These are phyloP conservation scores for Colletotrichum sp. DNA, from an alignment of 2,329 filamentous ascomycete genomes.

Conservation along the genomic window DNA sequence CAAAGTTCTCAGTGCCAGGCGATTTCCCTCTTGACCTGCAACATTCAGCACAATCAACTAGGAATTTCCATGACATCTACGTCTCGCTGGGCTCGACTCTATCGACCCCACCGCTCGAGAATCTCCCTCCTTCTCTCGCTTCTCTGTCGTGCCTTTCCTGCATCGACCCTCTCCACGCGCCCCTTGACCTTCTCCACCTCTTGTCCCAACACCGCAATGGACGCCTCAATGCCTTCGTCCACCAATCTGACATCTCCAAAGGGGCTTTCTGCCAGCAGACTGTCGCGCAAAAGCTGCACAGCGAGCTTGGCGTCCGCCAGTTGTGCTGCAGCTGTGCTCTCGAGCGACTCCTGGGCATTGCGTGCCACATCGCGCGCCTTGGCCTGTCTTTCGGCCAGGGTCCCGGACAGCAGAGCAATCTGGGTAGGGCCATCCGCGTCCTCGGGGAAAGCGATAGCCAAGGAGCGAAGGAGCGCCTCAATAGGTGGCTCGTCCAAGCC, in stretches of 20 bases:
- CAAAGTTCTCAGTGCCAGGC: too few relatives aligned
- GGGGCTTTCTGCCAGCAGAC: slow-evolving; percentile 56
- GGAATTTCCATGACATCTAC: neutral
- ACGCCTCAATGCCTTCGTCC: slow-evolving; percentile 57
- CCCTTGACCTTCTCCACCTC: slow-evolving; percentile 47
- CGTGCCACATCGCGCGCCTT: slow-evolving; percentile 50
- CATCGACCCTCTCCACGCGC: slow-evolving; percentile 42
- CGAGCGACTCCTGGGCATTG: slow-evolving; percentile 56
- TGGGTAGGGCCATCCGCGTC: slow-evolving; percentile 30
- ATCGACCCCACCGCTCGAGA: slow-evolving; percentile 43
- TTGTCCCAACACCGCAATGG: slow-evolving; percentile 49
- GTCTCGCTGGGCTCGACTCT: neutral
- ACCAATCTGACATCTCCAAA: slow-evolving; percentile 50
- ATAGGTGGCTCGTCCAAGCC: slow-evolving; percentile 42
- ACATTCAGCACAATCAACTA: neutral
- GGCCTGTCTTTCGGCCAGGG: slow-evolving; percentile 40
- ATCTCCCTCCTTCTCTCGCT: slow-evolving; percentile 57
- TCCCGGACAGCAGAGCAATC: slow-evolving; percentile 36
- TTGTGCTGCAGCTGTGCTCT: slow-evolving; percentile 43
- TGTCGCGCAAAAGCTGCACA: slow-evolving; percentile 54
- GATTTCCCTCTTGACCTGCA: neutral
- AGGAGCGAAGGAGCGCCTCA: slow-evolving; percentile 51
- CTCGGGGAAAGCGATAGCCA: slow-evolving; percentile 48
- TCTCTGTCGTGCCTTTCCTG: slow-evolving; percentile 38
- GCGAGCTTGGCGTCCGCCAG: slow-evolving; percentile 53